These are phyloP conservation scores for Larix kaempferi DNA, from an alignment of 75 land plant species.

Conservation along the genomic window DNA sequence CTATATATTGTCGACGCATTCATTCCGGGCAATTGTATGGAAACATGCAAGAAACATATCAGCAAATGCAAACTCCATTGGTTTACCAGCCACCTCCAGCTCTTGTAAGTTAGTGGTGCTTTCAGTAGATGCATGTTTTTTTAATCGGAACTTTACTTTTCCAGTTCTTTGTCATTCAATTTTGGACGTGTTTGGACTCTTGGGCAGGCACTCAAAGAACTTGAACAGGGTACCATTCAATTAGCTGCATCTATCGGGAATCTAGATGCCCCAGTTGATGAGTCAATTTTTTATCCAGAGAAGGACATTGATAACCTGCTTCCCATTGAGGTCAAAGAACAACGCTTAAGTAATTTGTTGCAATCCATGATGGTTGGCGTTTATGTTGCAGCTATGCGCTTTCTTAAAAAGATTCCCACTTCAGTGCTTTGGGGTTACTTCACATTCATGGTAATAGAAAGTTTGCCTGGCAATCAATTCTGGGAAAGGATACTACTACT, in stretches of 20 bases:
- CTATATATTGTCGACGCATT: slow-evolving; percentile 73
- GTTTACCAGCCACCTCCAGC: slow-evolving; percentile 33
- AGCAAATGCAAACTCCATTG: slow-evolving; percentile 75
- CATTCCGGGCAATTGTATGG: slow-evolving; percentile 61
- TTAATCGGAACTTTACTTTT: not conserved
- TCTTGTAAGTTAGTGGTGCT: slow-evolving; percentile 20
- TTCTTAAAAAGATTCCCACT: slow-evolving; percentile 81
- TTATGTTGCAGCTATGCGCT: too few species aligned
- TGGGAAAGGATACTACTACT: slow-evolving; percentile 91
- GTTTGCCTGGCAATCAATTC: slow-evolving; percentile 90
- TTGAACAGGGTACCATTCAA: slow-evolving; percentile 52
- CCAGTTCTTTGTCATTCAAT: too few species aligned
- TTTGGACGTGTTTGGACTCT: slow-evolving; percentile 2
- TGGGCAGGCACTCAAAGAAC: slow-evolving; percentile 53
- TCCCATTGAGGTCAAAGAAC: slow-evolving; percentile 89
- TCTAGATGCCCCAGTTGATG: slow-evolving; percentile 54
- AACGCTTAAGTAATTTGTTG: slow-evolving; percentile 81
- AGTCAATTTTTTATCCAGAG: slow-evolving; percentile 66
- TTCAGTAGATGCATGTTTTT: not conserved
- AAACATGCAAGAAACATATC: slow-evolving; percentile 68
- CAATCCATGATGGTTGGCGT: too few species aligned
- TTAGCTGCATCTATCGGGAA: slow-evolving; percentile 44
- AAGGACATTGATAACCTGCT: slow-evolving; percentile 81
- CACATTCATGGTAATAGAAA: slow-evolving; percentile 93
- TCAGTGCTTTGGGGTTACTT: slow-evolving; percentile 97